Base-by-base conservation (phyloP, 1,284 basidiomycete species). In the Heterobasidion parviporum region DNA sequence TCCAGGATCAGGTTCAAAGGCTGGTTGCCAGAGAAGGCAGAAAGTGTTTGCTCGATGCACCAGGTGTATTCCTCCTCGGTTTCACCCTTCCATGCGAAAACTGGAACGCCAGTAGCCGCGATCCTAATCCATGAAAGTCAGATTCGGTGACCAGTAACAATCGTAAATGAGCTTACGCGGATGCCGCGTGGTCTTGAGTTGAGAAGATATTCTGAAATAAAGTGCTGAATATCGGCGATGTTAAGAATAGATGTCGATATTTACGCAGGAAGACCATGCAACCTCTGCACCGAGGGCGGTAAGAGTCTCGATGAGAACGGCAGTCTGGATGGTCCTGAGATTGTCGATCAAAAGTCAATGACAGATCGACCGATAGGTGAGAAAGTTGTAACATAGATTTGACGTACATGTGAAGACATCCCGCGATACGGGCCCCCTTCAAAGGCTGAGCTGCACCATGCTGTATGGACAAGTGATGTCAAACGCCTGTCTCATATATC, bases 61-160 rank as follows among this genome's bases (percentile, higher is more conserved):
- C 97, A 99, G 63, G 78, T 72, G 79, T 98, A 99, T 74, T 99
- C 96, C 75, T 98, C 96, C 73, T 99, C 97, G 57, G 95, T 97
- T 81, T 99, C 96, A 60, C 97, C 97, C 81, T 99, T 99, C 96
- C 96, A 99, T 61, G 96, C 97, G 70, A 87, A 99, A 68, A 99
- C 96, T 64, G 96, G 96, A 56, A 99, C 92, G 65, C 96, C 96
- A 60, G 97, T 97, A 32, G 95, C 96, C 61, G 96, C 96, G 65
- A 99, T 98, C 65, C 88, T 57, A 44, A 47, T 48, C 15, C 45
- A 51, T 14, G 47, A 50, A 26, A 45, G 18, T 52, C 51, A 50
- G 43, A 54, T 33, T 15, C n/a, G 20, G 32, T 16, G 50, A 49
- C 32, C 38, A 16, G 26, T 49, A 34, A 14, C 26, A 33, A 43